Base-by-base conservation (phyloP, 139 green algal genomes). In the Chlamydomonas urium region DNA sequence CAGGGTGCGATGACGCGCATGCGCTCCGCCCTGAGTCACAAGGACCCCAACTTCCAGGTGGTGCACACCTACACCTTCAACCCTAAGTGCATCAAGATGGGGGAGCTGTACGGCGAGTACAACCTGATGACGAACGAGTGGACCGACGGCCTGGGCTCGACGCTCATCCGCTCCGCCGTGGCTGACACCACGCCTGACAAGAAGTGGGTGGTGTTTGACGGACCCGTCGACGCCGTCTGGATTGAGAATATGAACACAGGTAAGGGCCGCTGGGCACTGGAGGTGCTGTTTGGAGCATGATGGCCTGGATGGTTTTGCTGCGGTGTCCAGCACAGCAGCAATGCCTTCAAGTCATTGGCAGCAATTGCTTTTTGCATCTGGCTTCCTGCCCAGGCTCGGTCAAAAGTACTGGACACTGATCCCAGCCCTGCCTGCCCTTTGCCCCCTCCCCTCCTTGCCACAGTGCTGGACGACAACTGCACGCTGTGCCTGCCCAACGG, bases 1-100 rank as follows among this genome's bases (percentile, higher is more conserved):
- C 83, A 92, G 69, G 75, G 77, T 26, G 82, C 87, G 8, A 67
- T 87, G 29, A 93, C 89, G 1, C 59, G 48, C 31, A 79, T 94
- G 42, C 75, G 84, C 21, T 57, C 79, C n/a, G 74, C 84, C 65
- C 47, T 85, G n/a, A 69, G 80, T 36, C 75, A 82, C 62, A 47
- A 59, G 29, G 77, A 79, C 17, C 61, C 79, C 17, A 79, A 77
- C 45, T 87, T 76, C 74, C 84, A 89, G 81, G 58, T 81, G 23
- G 86, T 68, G 8, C 83, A 87, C 53, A 81, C 80, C 6, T 85
- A 85, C 77, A 67, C 72, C 37, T 79, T 95, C 75, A 96, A 96
- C 78, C 91, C 91, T 65, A 96, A 96, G 80, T 92, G 84, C 83
- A 93, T 96, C 74, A 90, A 86, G 66, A 94, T 94, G 87, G 88